Base-by-base conservation (phyloP, 805 yeast genomes). In the Nematodospora valgi region DNA sequence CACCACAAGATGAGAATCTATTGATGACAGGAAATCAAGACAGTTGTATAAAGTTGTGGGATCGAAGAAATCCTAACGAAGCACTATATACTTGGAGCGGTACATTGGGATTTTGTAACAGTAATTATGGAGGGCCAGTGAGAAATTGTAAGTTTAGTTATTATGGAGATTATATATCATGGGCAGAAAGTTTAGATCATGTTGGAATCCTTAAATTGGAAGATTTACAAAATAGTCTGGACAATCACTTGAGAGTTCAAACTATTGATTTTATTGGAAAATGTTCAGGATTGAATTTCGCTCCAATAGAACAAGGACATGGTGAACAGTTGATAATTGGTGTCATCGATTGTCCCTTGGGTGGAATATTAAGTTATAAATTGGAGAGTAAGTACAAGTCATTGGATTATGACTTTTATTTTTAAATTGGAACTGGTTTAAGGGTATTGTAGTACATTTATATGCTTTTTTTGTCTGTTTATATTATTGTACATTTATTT, bases 1-100 rank as follows among this genome's bases (percentile, higher is more conserved):
- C 64, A 2, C 57, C 62, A 1, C 32, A 37, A 5, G 58, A 68
- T 41, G 74, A 67, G 10, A 54, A 68, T 30, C 45, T 60, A 4
- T 42, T 78, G 12, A 70, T 75, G 4, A 71, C 82, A 0, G 84
- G 84, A 5, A 74, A 70, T 46, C 84, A 79, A 50, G 85, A 79
- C 51, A 72, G 79, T 2, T 68, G 79, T 6, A 68, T 77, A 9
- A 57, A 75, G 26, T 43, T 77, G 6, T 76, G 72, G 66, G 84
- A 79, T 52, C 49, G 64, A 26, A 48, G 85, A 32, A 56, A 44
- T 35, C 26, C 54, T n/a, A 39, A 43, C 5, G 34, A 43, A 31
- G 49, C 57, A 15, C 29, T 58, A 11, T 52, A 47, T 39, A 44
- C 62, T 27, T 65, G 70, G 69, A 57, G 47, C 45, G 57, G 70